phyloP scores from a whole-genome alignment of 805 yeast species.

The Metschnikowia bowlesiae region DNA sequence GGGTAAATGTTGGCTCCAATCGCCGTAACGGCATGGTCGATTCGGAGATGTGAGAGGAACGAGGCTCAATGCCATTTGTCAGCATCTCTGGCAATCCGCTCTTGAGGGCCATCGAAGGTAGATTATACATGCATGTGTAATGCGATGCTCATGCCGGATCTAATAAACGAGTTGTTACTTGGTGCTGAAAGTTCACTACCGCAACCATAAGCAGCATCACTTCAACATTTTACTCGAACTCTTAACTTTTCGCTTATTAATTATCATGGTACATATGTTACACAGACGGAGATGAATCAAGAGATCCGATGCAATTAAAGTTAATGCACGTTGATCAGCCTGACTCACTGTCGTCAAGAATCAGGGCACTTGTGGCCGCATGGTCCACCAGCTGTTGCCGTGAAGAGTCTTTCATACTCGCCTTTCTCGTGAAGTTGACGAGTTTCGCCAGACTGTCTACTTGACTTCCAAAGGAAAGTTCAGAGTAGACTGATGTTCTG shows the following conservation, averaged over 20 bases:
- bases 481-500: slow-evolving; percentile 11
- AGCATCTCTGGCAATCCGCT: too few relatives aligned
- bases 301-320: neutral
- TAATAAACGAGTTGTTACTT: too few relatives aligned
- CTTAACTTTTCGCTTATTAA: neutral
- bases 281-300: neutral
- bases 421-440: slow-evolving; percentile 45
- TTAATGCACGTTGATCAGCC: slow-evolving; percentile 1
- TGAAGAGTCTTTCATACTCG: slow-evolving; percentile 39
- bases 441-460: slow-evolving; percentile 33
- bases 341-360: slow-evolving; percentile 31
- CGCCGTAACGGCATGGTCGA: too few relatives aligned
- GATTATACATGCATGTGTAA: too few relatives aligned
- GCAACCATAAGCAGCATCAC: too few relatives aligned
- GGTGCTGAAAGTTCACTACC: too few relatives aligned
- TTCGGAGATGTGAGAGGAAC: too few relatives aligned
- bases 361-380: slow-evolving; percentile 32
- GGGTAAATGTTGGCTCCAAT: too few relatives aligned
- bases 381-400: slow-evolving; percentile 27
- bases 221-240: too few relatives aligned
- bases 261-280: neutral
- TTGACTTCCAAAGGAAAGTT: slow-evolving; percentile 6
- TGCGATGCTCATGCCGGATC: too few relatives aligned
- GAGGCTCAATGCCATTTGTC: too few relatives aligned
- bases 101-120: too few relatives aligned